These are phyloP conservation scores for Tetrapisispora fleetii DNA, from an alignment of 805 yeast species.

Conservation along the genomic window DNA sequence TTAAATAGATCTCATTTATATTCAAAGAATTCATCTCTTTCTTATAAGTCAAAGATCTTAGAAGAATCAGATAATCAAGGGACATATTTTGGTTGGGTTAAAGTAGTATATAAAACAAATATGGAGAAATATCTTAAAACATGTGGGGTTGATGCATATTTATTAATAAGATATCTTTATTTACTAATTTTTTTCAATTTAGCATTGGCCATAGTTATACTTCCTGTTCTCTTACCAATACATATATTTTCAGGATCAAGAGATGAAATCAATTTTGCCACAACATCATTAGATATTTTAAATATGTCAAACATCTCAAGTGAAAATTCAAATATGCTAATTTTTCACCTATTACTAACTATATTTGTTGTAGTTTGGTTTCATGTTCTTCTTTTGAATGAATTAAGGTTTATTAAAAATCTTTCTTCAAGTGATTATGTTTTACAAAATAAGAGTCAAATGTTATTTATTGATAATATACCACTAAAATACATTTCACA, in stretches of 20 bases:
- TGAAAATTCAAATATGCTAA: constrained; percentile 38
- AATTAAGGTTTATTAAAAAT: constrained; percentile 40
- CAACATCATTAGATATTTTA: constrained; percentile 41
- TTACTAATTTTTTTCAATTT: constrained; percentile 43
- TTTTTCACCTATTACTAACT: constrained; percentile 56
- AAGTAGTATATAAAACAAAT: constrained; percentile 33
- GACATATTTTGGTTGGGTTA: constrained; percentile 42
- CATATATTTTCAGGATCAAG: constrained; percentile 31
- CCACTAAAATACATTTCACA: constrained; percentile 25
- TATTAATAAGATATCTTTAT: constrained; percentile 53
- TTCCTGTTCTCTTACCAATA: constrained; percentile 55
- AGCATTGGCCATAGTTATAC: constrained; percentile 42
- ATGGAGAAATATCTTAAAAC: constrained; percentile 33
- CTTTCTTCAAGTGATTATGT: constrained; percentile 35
- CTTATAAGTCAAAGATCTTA: not conserved
- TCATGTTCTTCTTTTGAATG: constrained; percentile 46
- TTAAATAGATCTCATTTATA: constrained; percentile 10
- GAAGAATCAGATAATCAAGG: not conserved
- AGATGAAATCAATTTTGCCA: not conserved
- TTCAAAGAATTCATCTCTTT: constrained; percentile 15
- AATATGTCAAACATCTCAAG: constrained; percentile 64
- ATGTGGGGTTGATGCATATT: constrained; percentile 64
- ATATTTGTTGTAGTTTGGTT: constrained; percentile 45
- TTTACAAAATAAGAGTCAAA: constrained; percentile 25
- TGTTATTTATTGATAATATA: constrained; percentile 38